Percentiles rank a stretch among this genome's conserved stretches.
phyloP scores from a whole-genome alignment of 2,329 filamentous ascomycete species.

The Apiospora arundinis region DNA sequence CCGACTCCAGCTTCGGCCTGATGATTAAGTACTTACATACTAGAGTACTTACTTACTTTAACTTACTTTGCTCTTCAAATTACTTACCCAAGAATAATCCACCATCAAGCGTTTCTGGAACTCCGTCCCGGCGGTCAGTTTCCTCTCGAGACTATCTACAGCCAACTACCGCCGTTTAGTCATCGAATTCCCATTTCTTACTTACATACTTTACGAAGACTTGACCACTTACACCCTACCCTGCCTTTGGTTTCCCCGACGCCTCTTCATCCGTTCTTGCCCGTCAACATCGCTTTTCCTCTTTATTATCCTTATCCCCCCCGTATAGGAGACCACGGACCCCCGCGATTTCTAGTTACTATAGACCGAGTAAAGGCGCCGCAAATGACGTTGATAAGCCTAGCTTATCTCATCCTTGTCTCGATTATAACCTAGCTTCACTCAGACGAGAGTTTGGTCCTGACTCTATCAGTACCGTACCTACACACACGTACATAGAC shows the following conservation, averaged over 20 bases:
- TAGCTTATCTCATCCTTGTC: conserved; percentile 62
- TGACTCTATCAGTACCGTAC: not conserved
- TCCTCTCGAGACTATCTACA: not conserved
- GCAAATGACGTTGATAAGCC: conserved; percentile 63
- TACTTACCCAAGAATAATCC: conserved; percentile 1
- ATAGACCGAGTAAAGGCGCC: conserved; percentile 27
- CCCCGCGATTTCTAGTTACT: conserved; percentile 18
- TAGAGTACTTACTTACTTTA: not conserved
- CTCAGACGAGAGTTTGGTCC: not conserved
- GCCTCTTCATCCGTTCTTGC: not conserved
- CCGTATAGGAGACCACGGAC: not conserved
- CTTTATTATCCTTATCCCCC: conserved; percentile 8
- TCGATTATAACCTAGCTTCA: conserved; percentile 57
- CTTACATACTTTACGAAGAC: conserved; percentile 41
- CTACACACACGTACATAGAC: not conserved
- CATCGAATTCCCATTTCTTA: conserved; percentile 53
- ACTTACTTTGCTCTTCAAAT: not conserved
- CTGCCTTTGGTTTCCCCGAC: not conserved
- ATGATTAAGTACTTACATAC: not conserved
- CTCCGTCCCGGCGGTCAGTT: conserved; percentile 7
- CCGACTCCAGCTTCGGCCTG: conserved; percentile 1
- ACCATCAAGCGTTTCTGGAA: not conserved
- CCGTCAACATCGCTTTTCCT: conserved; percentile 24
- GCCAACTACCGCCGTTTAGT: conserved; percentile 4
- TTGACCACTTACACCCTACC: conserved; percentile 24